These are phyloP conservation scores for Scleroderma bovista DNA, from an alignment of 768 basidiomycete species.

Conservation along the genomic window DNA sequence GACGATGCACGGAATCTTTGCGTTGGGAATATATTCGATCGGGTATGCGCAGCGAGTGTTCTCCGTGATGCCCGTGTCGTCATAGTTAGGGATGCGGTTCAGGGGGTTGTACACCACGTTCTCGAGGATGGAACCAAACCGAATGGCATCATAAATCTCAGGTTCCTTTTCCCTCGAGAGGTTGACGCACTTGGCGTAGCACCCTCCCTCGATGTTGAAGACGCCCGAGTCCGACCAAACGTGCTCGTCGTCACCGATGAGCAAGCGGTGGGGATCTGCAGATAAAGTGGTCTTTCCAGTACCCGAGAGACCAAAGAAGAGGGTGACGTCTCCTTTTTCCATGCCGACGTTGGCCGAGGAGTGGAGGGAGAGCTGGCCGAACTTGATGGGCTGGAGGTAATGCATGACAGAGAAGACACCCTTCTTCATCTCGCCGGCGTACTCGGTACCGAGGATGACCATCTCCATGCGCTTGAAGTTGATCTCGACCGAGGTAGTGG, in stretches of 20 bases:
- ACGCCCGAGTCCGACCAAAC: conserved; percentile 99
- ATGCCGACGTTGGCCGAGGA: conserved; percentile 96
- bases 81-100: conserved; percentile 85
- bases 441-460: conserved; percentile 98
- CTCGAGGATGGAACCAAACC: conserved; percentile 94
- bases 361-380: conserved; percentile 95
- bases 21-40: conserved; percentile 95
- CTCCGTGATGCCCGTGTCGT: conserved; percentile 95
- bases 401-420: conserved; percentile 99
- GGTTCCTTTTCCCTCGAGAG: conserved; percentile 97
- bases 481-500: conserved; percentile 97
- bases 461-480: conserved; percentile 99
- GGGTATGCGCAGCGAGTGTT: conserved; percentile 99
- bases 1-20: conserved; percentile 87
- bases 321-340: conserved; percentile 84
- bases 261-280: conserved; percentile 86
- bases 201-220: conserved; percentile 99
- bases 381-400: conserved; percentile 98
- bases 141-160: conserved; percentile 93
- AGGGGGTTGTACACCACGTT: conserved; percentile 95
- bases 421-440: conserved; percentile 99
- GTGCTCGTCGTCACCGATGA: conserved; percentile 99
- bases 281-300: conserved; percentile 99
- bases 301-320: conserved; percentile 98
- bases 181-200: conserved; percentile 98